A percentile compares a stretch with the other conserved stretches of the same genome.
phyloP scores from a whole-genome alignment of 176 grass and related monocot species.

The Calamus simplicifolius region DNA sequence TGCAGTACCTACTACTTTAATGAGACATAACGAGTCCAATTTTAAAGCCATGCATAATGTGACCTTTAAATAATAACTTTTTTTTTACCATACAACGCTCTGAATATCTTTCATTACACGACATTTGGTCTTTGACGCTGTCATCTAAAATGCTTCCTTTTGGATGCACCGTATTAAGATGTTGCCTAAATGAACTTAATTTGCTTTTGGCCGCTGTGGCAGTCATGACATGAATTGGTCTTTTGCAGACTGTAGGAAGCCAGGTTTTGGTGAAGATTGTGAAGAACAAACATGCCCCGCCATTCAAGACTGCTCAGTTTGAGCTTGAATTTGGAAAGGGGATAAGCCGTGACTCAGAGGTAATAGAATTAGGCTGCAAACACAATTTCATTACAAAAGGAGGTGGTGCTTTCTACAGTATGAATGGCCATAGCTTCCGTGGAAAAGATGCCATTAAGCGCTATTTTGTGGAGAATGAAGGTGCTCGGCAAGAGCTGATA shows the following conservation, averaged over 20 bases:
- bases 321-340: constrained; percentile 90
- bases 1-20: no score
- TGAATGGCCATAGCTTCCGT: constrained; percentile 31
- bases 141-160: no score
- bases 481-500: constrained; percentile 46
- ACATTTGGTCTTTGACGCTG: no score
- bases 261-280: constrained; percentile 85
- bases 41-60: no score
- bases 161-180: no score
- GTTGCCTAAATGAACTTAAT: no score
- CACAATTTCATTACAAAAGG: constrained; percentile 48
- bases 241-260: constrained; percentile 64
- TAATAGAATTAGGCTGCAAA: constrained; percentile 63
- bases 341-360: constrained; percentile 64
- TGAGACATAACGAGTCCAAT: no score
- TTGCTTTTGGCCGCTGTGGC: no score
- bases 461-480: constrained; percentile 48
- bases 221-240: no score
- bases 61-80: no score
- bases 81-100: no score
- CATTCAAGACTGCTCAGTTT: constrained; percentile 67
- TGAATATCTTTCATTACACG: no score
- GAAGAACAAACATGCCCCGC: constrained; percentile 90
- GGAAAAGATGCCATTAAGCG: constrained; percentile 56
- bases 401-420: constrained; percentile 24